These are phyloP conservation scores for Vigna mungo DNA, from an alignment of 306 rosid species.

Conservation along the genomic window DNA sequence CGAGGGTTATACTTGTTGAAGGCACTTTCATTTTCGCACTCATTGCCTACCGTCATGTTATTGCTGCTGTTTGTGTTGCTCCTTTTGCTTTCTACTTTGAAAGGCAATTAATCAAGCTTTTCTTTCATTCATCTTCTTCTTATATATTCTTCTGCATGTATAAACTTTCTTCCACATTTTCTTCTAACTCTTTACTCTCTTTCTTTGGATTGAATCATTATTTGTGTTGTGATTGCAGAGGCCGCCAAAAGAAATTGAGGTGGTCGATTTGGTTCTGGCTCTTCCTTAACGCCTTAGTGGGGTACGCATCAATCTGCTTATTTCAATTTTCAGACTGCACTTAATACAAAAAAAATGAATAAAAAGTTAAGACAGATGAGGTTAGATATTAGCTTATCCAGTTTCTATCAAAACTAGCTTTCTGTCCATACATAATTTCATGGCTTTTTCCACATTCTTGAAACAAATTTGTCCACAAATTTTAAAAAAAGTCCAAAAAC, in stretches of 20 bases:
- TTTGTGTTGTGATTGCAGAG: slow-evolving; percentile 51
- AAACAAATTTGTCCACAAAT: no score
- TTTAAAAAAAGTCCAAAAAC: no score
- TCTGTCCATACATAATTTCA: not conserved
- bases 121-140: not conserved
- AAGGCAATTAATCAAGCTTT: slow-evolving; percentile 40
- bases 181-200: not conserved
- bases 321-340: not conserved
- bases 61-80: slow-evolving; percentile 65
- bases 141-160: not conserved
- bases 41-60: slow-evolving; percentile 61
- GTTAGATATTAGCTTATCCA: no score
- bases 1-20: slow-evolving; percentile 44
- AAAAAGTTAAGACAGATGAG: no score
- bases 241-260: slow-evolving; percentile 40
- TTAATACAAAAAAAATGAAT: no score
- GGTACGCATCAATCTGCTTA: slow-evolving; percentile 45
- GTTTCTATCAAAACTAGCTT: not conserved
- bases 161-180: not conserved
- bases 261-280: slow-evolving; percentile 63
- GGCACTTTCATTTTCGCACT: slow-evolving; percentile 68
- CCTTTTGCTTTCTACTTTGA: slow-evolving; percentile 66
- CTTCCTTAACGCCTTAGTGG: slow-evolving; percentile 61
- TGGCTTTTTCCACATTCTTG: no score
- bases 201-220: not conserved